Evolutionary conservation across 2,329 filamentous ascomycete genomes (phyloP).

Genomic region (Biscogniauxia marginata): DNA sequence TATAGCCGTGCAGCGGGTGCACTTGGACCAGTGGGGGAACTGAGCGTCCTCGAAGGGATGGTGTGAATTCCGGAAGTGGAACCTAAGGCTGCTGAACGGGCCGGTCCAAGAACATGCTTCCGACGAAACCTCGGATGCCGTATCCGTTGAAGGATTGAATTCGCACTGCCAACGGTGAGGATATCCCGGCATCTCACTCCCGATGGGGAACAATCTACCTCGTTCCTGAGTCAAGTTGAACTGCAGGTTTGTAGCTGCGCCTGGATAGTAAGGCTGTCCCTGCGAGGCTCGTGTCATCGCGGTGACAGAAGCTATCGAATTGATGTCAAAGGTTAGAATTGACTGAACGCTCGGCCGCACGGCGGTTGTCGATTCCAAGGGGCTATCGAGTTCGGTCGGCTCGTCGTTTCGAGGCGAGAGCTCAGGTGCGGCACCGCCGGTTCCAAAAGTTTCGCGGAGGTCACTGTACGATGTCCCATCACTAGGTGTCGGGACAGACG

Average conservation of each 20-base stretch:
- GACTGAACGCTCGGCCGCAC: slow-evolving; percentile 14
- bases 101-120: slow-evolving; percentile 29
- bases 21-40: slow-evolving; percentile 20
- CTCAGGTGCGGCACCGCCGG: slow-evolving; percentile 20
- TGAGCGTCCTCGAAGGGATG: slow-evolving; percentile 19
- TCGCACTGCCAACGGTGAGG: slow-evolving; percentile 28
- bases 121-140: slow-evolving; percentile 13
- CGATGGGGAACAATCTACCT: slow-evolving; percentile 18
- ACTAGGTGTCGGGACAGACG: slow-evolving; percentile 1
- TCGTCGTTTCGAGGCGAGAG: slow-evolving; percentile 17
- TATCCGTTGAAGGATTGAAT: slow-evolving; percentile 17
- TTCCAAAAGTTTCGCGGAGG: slow-evolving; percentile 22
- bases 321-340: slow-evolving; percentile 21
- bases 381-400: slow-evolving; percentile 13
- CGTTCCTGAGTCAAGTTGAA: slow-evolving; percentile 3
- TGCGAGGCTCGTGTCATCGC: slow-evolving; percentile 17
- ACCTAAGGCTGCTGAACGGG: slow-evolving; percentile 18
- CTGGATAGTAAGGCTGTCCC: slow-evolving; percentile 20
- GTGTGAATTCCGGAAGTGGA: slow-evolving; percentile 25
- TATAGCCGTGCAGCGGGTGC: slow-evolving; percentile 17
- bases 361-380: slow-evolving; percentile 7
- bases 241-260: slow-evolving; percentile 7
- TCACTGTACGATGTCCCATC: slow-evolving; percentile 13
- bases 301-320: slow-evolving; percentile 18
- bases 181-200: slow-evolving; percentile 17